These are phyloP conservation scores for Podila horticola DNA, from an alignment of 192 early-diverging fungal species.

Conservation along the genomic window DNA sequence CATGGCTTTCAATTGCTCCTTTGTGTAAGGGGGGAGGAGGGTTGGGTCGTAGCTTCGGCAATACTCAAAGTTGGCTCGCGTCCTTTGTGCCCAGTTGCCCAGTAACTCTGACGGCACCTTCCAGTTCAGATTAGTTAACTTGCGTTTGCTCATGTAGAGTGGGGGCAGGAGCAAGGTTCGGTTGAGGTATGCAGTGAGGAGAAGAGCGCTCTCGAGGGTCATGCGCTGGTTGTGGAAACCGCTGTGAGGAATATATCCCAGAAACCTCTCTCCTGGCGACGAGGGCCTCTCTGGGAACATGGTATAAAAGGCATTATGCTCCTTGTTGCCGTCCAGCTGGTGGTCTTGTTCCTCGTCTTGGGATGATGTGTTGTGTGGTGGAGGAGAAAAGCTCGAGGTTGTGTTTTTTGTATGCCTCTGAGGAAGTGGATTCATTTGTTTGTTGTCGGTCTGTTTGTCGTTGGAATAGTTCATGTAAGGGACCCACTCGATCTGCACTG, in stretches of 20 bases:
- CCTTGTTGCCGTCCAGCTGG: background rate
- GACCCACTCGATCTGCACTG: too few species aligned
- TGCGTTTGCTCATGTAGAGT: background rate
- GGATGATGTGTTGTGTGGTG: too few species aligned
- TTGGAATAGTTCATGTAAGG: too few species aligned
- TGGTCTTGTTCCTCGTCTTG: background rate
- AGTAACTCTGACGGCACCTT: background rate
- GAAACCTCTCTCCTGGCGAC: slow-evolving; percentile 24
- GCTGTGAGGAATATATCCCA: slow-evolving; percentile 57
- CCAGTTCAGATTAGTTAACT: slow-evolving; percentile 3
- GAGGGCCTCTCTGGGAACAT: slow-evolving; percentile 13
- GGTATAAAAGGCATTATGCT: slow-evolving; percentile 2
- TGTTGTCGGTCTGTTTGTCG: too few species aligned
- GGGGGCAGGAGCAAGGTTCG: slow-evolving; percentile 59
- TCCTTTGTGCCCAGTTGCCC: background rate
- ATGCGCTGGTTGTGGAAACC: slow-evolving; percentile 64
- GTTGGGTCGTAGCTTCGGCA: background rate
- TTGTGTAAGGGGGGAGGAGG: too few species aligned
- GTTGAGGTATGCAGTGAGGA: slow-evolving; percentile 48
- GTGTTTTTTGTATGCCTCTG: too few species aligned
- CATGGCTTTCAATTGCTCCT: background rate
- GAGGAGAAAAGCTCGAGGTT: too few species aligned
- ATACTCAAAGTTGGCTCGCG: background rate
- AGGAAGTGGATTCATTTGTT: too few species aligned
- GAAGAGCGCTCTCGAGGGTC: slow-evolving; percentile 51